Evolutionary conservation across 345 rosid genomes (phyloP).

Genomic region (Brassica juncea): DNA sequence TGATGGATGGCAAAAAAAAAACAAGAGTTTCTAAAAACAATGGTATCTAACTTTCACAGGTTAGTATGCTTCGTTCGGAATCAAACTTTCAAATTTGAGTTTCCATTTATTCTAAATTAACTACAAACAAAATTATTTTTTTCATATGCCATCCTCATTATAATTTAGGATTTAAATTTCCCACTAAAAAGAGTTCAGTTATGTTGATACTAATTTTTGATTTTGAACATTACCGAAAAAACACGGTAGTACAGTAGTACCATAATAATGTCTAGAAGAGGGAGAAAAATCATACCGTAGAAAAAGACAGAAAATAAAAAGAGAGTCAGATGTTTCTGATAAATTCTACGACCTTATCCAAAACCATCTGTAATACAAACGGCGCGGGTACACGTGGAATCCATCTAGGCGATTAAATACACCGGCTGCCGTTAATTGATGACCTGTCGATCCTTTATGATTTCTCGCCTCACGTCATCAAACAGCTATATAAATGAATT

Average conservation of each 20-base stretch:
- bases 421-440: constrained; percentile 21
- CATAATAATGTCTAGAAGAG: background rate
- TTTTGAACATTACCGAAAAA: background rate
- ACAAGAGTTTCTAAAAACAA: background rate
- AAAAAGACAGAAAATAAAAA: background rate
- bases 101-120: background rate
- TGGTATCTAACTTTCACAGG: background rate
- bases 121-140: background rate
- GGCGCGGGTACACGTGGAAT: constrained; percentile 33
- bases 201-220: background rate
- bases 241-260: background rate
- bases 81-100: background rate
- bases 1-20: background rate
- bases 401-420: constrained; percentile 11
- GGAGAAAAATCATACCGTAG: background rate
- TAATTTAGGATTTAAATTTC: background rate
- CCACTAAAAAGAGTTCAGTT: background rate
- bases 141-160: background rate
- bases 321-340: background rate
- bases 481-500: background rate
- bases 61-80: background rate
- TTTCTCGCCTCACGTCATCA: constrained; percentile 26
- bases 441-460: constrained; percentile 21
- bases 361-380: constrained; percentile 1
- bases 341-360: constrained; percentile 36